phyloP scores from a whole-genome alignment of 257 asterid genomes.

The Petunia secreta region DNA sequence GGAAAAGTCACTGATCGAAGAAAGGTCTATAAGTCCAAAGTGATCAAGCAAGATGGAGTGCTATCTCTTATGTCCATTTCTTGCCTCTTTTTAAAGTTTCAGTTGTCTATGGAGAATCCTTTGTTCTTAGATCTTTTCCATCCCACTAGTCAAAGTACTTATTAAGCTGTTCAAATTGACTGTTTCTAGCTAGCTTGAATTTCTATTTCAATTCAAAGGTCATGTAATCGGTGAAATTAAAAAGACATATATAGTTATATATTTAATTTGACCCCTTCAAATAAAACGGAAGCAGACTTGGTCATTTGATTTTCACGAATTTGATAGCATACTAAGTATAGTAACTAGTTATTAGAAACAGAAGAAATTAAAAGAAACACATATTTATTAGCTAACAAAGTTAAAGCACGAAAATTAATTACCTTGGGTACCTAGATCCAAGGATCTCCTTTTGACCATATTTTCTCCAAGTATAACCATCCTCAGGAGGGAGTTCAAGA shows the following conservation, averaged over 20 bases:
- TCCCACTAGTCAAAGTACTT: neutral
- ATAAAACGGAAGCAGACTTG: neutral
- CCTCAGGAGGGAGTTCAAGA: constrained; percentile 80
- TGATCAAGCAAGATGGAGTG: neutral
- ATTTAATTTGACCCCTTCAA: constrained; percentile 22
- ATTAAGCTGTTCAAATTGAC: constrained; percentile 9
- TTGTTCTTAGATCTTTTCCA: neutral
- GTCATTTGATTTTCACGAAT: neutral
- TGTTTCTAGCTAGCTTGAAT: constrained; percentile 10
- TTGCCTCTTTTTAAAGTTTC: neutral
- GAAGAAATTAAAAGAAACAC: neutral
- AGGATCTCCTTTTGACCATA: constrained; percentile 87
- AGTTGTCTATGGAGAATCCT: too few relatives aligned
- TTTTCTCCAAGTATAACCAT: constrained; percentile 86
- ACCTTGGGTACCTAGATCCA: constrained; percentile 75
- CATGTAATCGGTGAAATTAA: neutral
- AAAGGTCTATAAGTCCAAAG: constrained; percentile 13
- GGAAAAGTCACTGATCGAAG: neutral
- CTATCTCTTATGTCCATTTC: neutral
- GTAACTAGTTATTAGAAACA: too few relatives aligned
- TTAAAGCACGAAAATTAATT: neutral
- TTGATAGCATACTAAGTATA: neutral
- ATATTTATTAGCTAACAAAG: neutral
- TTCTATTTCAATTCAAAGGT: constrained; percentile 20
- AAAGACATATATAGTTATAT: neutral